Percentiles rank a stretch among this genome's conserved stretches.
Conservation (phyloP, 1,139 yeast genomes). For the Geotrichum candidum region DNA sequence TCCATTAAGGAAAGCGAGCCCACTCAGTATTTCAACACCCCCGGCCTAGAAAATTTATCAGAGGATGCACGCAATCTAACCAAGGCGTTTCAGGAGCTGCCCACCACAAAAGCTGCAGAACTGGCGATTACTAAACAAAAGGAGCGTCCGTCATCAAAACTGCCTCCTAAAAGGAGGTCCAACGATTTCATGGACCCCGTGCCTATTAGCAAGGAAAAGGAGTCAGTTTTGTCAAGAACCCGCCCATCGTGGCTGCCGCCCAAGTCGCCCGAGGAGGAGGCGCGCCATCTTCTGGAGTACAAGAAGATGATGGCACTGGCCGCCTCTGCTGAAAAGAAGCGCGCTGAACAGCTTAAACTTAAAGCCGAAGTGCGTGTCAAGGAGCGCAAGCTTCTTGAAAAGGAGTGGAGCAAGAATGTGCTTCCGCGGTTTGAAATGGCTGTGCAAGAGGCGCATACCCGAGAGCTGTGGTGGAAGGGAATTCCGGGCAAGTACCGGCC, state of each 20-base stretch:
- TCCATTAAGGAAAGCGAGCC: conserved; percentile 27
- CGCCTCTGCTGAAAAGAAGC: conserved; percentile 25
- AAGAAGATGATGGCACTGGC: conserved; percentile 48
- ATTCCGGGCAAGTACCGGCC: conserved; percentile 47
- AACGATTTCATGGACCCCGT: conserved; percentile 18
- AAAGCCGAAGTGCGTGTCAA: conserved; percentile 31
- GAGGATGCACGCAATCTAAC: conserved; percentile 49
- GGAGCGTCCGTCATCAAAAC: not conserved
- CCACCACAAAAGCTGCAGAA: conserved; percentile 16
- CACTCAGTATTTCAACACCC: conserved; percentile 17
- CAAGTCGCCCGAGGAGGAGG: conserved; percentile 49
- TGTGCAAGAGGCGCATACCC: conserved; percentile 38
- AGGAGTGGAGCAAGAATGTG: conserved; percentile 44
- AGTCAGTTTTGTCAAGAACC: conserved; percentile 42
- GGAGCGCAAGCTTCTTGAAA: conserved; percentile 28
- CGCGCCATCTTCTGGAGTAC: conserved; percentile 52
- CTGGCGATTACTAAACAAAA: not conserved
- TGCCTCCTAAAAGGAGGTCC: conserved; percentile 14
- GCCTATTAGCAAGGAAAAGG: conserved; percentile 28
- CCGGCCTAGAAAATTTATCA: conserved; percentile 29
- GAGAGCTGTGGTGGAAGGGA: conserved; percentile 67
- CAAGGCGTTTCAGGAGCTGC: conserved; percentile 33
- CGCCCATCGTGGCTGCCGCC: conserved; percentile 68
- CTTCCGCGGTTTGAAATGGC: conserved; percentile 35
- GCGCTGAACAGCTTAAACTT: conserved; percentile 29